These are phyloP conservation scores for Blastobotrys americana DNA, from an alignment of 805 yeast genomes.

Conservation along the genomic window DNA sequence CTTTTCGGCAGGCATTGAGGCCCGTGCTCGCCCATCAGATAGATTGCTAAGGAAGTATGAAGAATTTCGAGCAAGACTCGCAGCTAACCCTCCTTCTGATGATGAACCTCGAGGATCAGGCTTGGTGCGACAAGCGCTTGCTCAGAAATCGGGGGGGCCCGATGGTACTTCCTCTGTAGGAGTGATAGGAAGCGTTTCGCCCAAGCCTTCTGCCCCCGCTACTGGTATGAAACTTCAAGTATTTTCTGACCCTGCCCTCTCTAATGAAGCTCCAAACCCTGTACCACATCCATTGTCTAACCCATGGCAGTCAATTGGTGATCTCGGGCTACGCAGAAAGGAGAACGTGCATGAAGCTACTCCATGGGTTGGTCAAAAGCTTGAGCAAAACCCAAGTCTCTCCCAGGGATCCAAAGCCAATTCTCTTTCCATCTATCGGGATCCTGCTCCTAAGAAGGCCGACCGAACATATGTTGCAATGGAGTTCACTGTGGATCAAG, in stretches of 20 bases:
- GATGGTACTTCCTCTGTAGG: conserved; percentile 18
- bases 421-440: conserved; percentile 13
- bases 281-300: conserved; percentile 12
- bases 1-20: conserved; percentile 49
- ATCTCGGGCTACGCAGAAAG: conserved; percentile 45
- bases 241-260: conserved; percentile 32
- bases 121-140: conserved; percentile 31
- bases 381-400: conserved; percentile 12
- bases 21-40: conserved; percentile 57
- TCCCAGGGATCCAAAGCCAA: conserved; percentile 5
- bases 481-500: conserved; percentile 17
- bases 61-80: conserved; percentile 39
- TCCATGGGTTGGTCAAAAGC: conserved; percentile 57
- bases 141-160: conserved; percentile 30
- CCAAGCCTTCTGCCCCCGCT: conserved; percentile 6
- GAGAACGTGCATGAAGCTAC: conserved; percentile 53
- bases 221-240: conserved; percentile 33
- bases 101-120: conserved; percentile 34
- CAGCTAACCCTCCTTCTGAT: conserved; percentile 19
- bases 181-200: conserved; percentile 17
- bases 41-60: conserved; percentile 39
- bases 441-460: conserved; percentile 10
- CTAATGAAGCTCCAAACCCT: conserved; percentile 7
- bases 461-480: conserved; percentile 19
- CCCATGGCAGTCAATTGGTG: conserved; percentile 43